Evolutionary conservation across 2,329 filamentous ascomycete species (phyloP), one percentile per base, ranked within the genome.

Genomic region (Bipolaris bicolor): DNA sequence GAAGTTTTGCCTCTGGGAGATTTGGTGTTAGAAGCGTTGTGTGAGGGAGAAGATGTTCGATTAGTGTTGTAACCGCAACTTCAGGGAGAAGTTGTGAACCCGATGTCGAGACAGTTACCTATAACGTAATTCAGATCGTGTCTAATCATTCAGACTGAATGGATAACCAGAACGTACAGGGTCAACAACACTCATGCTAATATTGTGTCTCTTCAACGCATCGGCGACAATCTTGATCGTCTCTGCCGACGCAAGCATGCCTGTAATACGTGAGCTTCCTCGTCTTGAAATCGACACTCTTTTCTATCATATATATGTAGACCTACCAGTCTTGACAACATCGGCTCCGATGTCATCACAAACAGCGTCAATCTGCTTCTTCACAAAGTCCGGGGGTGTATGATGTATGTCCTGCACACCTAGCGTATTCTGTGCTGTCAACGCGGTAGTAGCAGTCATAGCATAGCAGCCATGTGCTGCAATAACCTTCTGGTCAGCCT

Each of bases 401-500:
- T 89, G 80, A 71, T 97, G 91, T 49, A 98, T 91, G 63, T 84
- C 91, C 60, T 87, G 82, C 13, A 98, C 92, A 4, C 92, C 92
- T 51, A 85, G 83, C 0, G 95, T 99, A 77, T 98, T 97, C 73
- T 98, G 95, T 15, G 92, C 93, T n/a, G 95, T 99, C 71, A 99
- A 81, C 18, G 94, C 94, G 13, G 94, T 96, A 9, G 94, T 97
- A 20, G 93, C 92, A 49, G 94, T 97, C 88, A 97, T 96, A 58
- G 92, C 92, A 82, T 98, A 98, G 79, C 91, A 95, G 58, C 90
- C 88, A 84, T 98, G 92, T 16, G 91, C 91, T 43, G 92, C 90
- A 59, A 97, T 89, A 60, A 96, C 92, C 76, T 97, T 96, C 73
- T 98, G 93, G 75, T 98, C 94, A 37, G 94, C 95, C 77, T 99